Evolutionary conservation across 371 early-diverging fungal genomes (phyloP).

Genomic region (Rhizopus arrhizus): DNA sequence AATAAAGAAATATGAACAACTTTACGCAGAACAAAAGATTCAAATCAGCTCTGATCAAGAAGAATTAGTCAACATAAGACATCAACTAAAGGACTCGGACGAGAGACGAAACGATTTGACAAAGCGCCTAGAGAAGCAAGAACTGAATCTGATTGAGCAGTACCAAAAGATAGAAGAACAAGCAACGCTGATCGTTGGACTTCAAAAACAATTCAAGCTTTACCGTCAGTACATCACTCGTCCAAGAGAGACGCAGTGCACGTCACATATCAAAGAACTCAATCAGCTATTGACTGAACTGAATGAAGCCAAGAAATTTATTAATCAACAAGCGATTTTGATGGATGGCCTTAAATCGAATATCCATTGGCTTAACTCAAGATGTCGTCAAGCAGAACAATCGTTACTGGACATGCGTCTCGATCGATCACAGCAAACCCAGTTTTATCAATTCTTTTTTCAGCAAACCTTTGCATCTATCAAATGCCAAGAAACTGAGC

Average conservation of each 20-base stretch:
- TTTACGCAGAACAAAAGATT: not conserved
- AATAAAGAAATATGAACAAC: constrained; percentile 40
- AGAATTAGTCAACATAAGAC: too few relatives aligned
- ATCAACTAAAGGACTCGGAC: constrained; percentile 13
- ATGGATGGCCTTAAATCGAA: constrained; percentile 39
- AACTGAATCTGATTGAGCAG: constrained; percentile 9
- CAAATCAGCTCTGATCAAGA: too few relatives aligned
- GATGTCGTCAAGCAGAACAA: constrained; percentile 27
- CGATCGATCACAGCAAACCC: constrained; percentile 1
- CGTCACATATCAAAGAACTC: constrained; percentile 14
- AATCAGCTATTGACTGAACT: constrained; percentile 29
- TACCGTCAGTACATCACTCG: constrained; percentile 19
- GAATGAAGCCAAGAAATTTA: constrained; percentile 43
- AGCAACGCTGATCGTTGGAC: not conserved
- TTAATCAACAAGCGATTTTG: constrained; percentile 39
- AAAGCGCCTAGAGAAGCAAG: constrained; percentile 2
- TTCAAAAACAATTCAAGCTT: constrained; percentile 29
- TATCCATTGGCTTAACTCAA: constrained; percentile 38
- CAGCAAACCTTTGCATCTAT: not conserved
- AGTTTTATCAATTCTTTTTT: constrained; percentile 1
- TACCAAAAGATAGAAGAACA: constrained; percentile 9
- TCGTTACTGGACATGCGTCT: constrained; percentile 3
- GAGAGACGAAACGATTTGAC: constrained; percentile 3
- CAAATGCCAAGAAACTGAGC: not conserved
- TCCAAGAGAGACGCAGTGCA: not conserved